Evolutionary conservation across 2,329 filamentous ascomycete species (phyloP).

Genomic region (Stemphylium lycopersici): DNA sequence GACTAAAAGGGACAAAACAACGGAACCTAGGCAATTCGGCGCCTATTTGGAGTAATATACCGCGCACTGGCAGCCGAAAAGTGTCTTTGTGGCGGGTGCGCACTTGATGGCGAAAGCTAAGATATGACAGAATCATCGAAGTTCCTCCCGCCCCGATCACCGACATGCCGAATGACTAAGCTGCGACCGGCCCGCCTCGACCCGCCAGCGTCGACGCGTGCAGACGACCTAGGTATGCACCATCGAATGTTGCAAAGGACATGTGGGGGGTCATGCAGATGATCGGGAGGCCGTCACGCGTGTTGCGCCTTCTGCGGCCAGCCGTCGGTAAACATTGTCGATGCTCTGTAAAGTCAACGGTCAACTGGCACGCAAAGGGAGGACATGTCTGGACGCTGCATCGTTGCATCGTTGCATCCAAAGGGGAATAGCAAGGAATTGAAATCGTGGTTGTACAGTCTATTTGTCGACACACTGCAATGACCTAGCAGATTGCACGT

Average conservation of each 20-base stretch:
- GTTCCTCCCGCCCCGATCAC: conserved; percentile 9
- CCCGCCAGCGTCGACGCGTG: background rate
- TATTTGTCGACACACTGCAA: conserved; percentile 26
- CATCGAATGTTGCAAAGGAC: conserved; percentile 24
- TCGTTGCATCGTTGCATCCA: too few relatives aligned
- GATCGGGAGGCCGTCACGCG: conserved; percentile 40
- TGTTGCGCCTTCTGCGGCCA: conserved; percentile 31
- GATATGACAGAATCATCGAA: conserved; percentile 24
- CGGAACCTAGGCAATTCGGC: background rate
- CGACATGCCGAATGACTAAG: conserved; percentile 20
- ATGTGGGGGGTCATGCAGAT: conserved; percentile 41
- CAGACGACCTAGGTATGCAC: background rate
- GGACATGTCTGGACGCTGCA: too few relatives aligned
- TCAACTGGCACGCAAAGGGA: too few relatives aligned
- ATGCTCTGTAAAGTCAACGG: too few relatives aligned
- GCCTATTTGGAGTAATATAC: conserved; percentile 12
- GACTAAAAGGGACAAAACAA: background rate
- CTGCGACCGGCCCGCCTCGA: background rate
- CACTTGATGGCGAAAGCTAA: conserved; percentile 23
- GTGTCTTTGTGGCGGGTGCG: conserved; percentile 19
- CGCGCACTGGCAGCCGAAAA: conserved; percentile 23
- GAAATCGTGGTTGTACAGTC: conserved; percentile 30
- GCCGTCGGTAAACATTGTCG: too few relatives aligned
- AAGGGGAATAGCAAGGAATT: too few relatives aligned
- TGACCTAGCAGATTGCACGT: conserved; percentile 16